Percentiles rank a stretch among this genome's conserved stretches.
Evolutionary conservation across 2,329 filamentous ascomycete genomes (phyloP).

Genomic region (Drechmeria coniospora): DNA sequence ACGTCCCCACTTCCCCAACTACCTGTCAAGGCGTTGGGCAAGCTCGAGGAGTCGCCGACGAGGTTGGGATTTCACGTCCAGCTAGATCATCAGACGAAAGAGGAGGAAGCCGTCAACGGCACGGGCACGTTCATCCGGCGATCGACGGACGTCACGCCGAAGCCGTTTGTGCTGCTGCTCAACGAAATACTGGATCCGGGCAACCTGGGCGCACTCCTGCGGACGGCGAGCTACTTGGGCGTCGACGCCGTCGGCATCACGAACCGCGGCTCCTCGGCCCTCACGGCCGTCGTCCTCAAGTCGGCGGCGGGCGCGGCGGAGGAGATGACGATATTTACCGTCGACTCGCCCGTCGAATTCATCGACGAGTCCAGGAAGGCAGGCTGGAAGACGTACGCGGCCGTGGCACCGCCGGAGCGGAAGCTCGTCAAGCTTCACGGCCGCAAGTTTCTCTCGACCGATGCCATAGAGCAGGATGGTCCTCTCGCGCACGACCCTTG

Average conservation of each 20-base stretch:
- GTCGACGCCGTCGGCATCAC: conserved; percentile 71
- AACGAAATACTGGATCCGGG: conserved; percentile 72
- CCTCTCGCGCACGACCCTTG: conserved; percentile 48
- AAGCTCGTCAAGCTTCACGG: conserved; percentile 17
- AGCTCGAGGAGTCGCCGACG: conserved; percentile 26
- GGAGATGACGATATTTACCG: conserved; percentile 55
- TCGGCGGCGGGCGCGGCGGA: conserved; percentile 81
- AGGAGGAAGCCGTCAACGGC: conserved; percentile 64
- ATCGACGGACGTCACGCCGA: conserved; percentile 20
- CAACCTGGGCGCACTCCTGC: conserved; percentile 79
- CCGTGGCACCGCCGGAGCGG: conserved; percentile 35
- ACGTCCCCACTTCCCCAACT: conserved; percentile 65
- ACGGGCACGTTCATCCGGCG: conserved; percentile 31
- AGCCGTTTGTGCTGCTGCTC: conserved; percentile 58
- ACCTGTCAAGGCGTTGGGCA: conserved; percentile 45
- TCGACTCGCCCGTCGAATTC: conserved; percentile 54
- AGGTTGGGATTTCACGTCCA: conserved; percentile 40
- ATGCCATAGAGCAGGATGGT: conserved; percentile 31
- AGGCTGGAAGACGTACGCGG: conserved; percentile 76
- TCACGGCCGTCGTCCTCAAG: conserved; percentile 69
- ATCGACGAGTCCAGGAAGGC: conserved; percentile 48
- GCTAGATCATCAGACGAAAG: conserved; percentile 52
- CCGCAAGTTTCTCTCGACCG: conserved; percentile 31
- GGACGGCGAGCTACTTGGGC: conserved; percentile 82
- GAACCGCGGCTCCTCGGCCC: conserved; percentile 53